Base-by-base conservation (phyloP, 768 basidiomycete species). In the Calocybe gangraenosa region DNA sequence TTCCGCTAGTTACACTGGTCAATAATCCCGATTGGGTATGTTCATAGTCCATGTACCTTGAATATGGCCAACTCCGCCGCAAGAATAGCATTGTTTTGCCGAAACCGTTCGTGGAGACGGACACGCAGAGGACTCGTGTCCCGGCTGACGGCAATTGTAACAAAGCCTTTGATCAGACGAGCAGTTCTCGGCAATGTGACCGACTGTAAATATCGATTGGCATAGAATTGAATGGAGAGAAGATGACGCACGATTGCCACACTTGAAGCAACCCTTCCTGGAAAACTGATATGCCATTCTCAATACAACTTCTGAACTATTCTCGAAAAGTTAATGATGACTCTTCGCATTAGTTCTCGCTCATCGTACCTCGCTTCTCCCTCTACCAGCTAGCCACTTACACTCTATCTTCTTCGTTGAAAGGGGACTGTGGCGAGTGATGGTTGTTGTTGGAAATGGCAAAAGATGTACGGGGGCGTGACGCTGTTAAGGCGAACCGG, bases 141-240 rank as follows among this genome's bases (percentile, higher is more conserved):
- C 92, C n/a, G 91, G 87, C 62, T 92, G 87, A 53, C 89, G 83
- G 65, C 92, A 95, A 63, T 94, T 95, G 70, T 92, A 95, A 69
- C 92, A 95, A 48, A 95, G 78, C 57, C 90, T 81, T 63, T 88
- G 81, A 58, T 87, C 87, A 52, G 88, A 89, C 37, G 89, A 78
- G 63, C 92, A 95, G 58, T 85, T 87, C 74, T 92, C 90, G 58
- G 92, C 92, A 58, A 94, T 88, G 65, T 95, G 92, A 38, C 92
- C 92, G 62, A 93, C 92, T 93, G 55, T 20, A 32, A 47, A 40
- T 30, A 42, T 54, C 28, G 46, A 41, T 53, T 14, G 23, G 21
- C 37, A 39, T 37, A 31, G 43, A 10, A 34, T 13, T n/a, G 3
- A n/a, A 10, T 22, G 8, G 36, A 31, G 37, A 44, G 21, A 47